Evolutionary conservation across 306 rosid genomes (phyloP), one percentile per base, ranked within the genome.

Genomic region (Rosa rugosa): DNA sequence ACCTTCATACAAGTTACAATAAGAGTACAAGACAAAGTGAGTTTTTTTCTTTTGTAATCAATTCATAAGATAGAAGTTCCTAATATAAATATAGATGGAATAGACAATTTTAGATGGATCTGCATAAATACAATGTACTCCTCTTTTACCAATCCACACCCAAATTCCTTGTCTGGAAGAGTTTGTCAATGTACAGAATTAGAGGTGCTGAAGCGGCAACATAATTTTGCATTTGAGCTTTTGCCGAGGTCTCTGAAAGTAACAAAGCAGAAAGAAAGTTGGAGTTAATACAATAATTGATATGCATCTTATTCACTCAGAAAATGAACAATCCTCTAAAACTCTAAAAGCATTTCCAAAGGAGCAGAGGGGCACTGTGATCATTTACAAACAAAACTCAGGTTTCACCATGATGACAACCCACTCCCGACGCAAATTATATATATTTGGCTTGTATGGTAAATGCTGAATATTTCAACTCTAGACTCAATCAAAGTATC

Each of bases 81-180:
- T 70, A 46, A 46, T 14, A 47, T 44, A 44, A 17, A 11, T 44
- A 12, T 69, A 42, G 2, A 34, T 65, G 22, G 69, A 64, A 16
- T 14, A 17, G 22, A 64, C 44, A 49, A 71, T 14, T 13, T 8
- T 6, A 16, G 9, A 22, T 18, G 31, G 31, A 40, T 75, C 40
- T 67, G 42, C 74, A 18, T 5, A 23, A 31, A 53, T 77, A 41
- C 44, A 68, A 51, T 18, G 17, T 16, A 46, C 2, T 23, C 44
- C 22, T 13, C 41, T 11, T 44, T 86, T 86, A 94, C 99, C 99
- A 94, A 86, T 92, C 97, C 74, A 84, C 60, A 62, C 97, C 99
- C 92, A 94, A 80, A 57, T 87, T 87, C 84, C 91, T 89, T 65
- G 99, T 84, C 75, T 77, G 80, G 85, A 85, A 91, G 82, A 92